A percentile compares a stretch with the other conserved stretches of the same genome.
These are phyloP conservation scores for Bipolaris cookei DNA, from an alignment of 2,329 filamentous ascomycete genomes.

Conservation along the genomic window DNA sequence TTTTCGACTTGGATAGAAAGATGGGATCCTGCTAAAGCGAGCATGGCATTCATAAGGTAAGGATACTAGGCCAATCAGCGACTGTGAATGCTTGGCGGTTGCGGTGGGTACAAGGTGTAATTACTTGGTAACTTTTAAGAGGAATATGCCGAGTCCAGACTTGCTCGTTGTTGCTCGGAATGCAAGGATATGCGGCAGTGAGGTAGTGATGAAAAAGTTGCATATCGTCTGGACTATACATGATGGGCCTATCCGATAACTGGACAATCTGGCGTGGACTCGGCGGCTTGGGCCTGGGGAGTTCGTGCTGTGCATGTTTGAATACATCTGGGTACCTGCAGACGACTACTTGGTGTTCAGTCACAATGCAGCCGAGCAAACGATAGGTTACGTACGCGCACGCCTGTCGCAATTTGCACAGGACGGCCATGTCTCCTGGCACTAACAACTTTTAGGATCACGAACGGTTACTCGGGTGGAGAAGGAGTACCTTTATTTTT, in stretches of 20 bases:
- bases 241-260: slow-evolving; percentile 23
- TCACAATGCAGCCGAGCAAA: background rate
- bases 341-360: slow-evolving; percentile 8
- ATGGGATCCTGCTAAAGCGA: slow-evolving; percentile 36
- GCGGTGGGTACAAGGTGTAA: background rate
- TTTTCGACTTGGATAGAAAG: slow-evolving; percentile 24
- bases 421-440: slow-evolving; percentile 48
- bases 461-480: background rate
- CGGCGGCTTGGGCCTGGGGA: slow-evolving; percentile 14
- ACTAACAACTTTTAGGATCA: slow-evolving; percentile 26
- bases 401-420: slow-evolving; percentile 49
- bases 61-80: slow-evolving; percentile 23
- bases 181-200: slow-evolving; percentile 47
- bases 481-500: slow-evolving; percentile 68
- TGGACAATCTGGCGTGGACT: slow-evolving; percentile 21
- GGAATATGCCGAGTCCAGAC: slow-evolving; percentile 30
- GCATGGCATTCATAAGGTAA: slow-evolving; percentile 35
- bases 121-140: slow-evolving; percentile 24
- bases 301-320: slow-evolving; percentile 23
- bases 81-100: background rate
- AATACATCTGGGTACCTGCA: slow-evolving; percentile 44
- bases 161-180: slow-evolving; percentile 20
- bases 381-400: slow-evolving; percentile 18
- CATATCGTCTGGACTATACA: slow-evolving; percentile 56
- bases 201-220: slow-evolving; percentile 63